These are phyloP conservation scores for Candida saitoana DNA, from an alignment of 805 yeast genomes.

Conservation along the genomic window DNA sequence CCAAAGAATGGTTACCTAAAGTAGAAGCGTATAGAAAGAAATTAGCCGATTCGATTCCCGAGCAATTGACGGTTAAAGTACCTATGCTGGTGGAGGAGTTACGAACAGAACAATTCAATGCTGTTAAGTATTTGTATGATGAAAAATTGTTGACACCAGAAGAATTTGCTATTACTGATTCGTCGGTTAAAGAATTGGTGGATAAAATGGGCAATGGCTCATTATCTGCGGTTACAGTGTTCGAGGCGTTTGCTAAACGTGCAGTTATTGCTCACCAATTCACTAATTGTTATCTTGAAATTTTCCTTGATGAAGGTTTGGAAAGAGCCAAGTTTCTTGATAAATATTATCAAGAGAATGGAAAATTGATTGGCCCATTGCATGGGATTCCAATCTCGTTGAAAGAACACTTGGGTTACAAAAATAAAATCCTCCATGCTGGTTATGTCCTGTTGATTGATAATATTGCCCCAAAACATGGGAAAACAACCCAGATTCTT, in stretches of 20 bases:
- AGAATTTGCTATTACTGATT: constrained; percentile 38
- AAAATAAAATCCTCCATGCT: constrained; percentile 34
- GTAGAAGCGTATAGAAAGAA: constrained; percentile 36
- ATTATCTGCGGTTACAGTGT: constrained; percentile 33
- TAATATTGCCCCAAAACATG: constrained; percentile 27
- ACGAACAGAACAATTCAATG: constrained; percentile 30
- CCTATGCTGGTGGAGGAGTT: constrained; percentile 32
- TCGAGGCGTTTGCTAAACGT: constrained; percentile 40
- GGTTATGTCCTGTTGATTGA: constrained; percentile 35
- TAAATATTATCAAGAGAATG: constrained; percentile 41
- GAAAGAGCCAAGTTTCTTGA: constrained; percentile 54
- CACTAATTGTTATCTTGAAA: constrained; percentile 40
- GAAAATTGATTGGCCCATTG: constrained; percentile 54
- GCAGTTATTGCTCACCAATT: constrained; percentile 41
- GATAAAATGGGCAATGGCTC: constrained; percentile 30
- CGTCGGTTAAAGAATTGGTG: constrained; percentile 23
- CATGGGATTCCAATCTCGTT: constrained; percentile 66
- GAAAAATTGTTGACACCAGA: constrained; percentile 28
- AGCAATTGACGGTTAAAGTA: constrained; percentile 27
- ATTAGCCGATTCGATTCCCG: constrained; percentile 24
- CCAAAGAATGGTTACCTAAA: constrained; percentile 42
- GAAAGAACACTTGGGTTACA: constrained; percentile 45
- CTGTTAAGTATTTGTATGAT: constrained; percentile 33
- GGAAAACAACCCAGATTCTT: constrained; percentile 27
- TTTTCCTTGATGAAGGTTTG: constrained; percentile 57